Evolutionary conservation across 2,329 filamentous ascomycete genomes (phyloP), one percentile per base, ranked within the genome.

Genomic region (Paecilomyces sp.): DNA sequence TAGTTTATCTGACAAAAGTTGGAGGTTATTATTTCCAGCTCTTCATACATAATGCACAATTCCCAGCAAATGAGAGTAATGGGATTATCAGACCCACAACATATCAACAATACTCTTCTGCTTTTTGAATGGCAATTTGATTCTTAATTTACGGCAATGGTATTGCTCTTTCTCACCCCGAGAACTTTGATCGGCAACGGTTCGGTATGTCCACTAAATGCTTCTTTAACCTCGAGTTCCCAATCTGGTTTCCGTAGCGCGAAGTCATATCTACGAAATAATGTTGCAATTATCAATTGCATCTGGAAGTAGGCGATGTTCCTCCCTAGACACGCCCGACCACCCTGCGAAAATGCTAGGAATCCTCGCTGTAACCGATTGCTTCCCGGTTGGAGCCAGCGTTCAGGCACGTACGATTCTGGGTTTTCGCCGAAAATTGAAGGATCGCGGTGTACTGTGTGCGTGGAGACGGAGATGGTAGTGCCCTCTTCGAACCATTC

Each of bases 401-500:
- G 36, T 34, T 59, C 57, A n/a, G 57, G 57, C 24, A 28, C 18
- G 28, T 56, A 59, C 7, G 25, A 15, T 13, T 51, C 34, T 5
- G 57, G 54, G 22, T 22, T 2, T 7, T 54, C 18, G 4, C 11
- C n/a, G 31, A 24, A 59, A 5, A 33, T 55, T 9, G 53, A 41
- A 1, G 28, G n/a, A 53, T 62, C 52, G 9, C 56, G 57, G 12
- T 64, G 60, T 3, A 66, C 56, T 2, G 55, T 56, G 36, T 63
- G 63, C 11, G 58, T 62, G 2, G 60, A 55, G 3, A 65, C 64
- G 18, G 58, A 61, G 11, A 66, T 63, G 7, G 56, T 60, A 1
- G 56, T 55, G 22, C 57, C 63, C 24, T 55, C 64, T 6, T 34
- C 41, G 56, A 66, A 57, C 50, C 59, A 65, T 22, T 65, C 13